phyloP scores from a whole-genome alignment of 176 grass and related monocot genomes.

The Oryza coarctata region DNA sequence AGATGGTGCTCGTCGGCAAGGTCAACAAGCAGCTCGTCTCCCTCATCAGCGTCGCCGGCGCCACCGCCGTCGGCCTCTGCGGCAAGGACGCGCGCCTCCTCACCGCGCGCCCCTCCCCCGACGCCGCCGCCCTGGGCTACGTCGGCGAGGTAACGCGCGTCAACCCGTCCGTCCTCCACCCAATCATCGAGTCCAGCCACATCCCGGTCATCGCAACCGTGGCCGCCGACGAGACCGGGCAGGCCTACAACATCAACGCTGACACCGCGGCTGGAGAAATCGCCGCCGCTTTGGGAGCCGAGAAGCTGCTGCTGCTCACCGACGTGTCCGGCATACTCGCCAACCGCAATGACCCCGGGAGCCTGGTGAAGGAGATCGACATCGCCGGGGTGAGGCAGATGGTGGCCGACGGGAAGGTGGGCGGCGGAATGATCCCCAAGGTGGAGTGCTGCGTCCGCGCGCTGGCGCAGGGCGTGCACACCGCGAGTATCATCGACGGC shows the following conservation, averaged over 20 bases:
- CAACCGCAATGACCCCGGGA: conserved; percentile 56
- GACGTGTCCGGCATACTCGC: conserved; percentile 69
- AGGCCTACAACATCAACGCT: conserved; percentile 89
- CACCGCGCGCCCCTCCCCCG: conserved; percentile 51
- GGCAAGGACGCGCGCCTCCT: conserved; percentile 77
- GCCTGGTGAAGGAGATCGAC: conserved; percentile 74
- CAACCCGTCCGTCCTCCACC: conserved; percentile 58
- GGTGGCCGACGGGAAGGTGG: conserved; percentile 73
- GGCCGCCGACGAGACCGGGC: conserved; percentile 64
- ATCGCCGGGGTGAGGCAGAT: conserved; percentile 58
- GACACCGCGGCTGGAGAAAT: conserved; percentile 82
- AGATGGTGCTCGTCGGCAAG: conserved; percentile 87
- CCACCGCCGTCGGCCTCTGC: conserved; percentile 77
- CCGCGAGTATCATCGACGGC: conserved; percentile 77
- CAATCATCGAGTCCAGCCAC: conserved; percentile 58
- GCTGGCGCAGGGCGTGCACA: conserved; percentile 67
- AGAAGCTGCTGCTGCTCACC: conserved; percentile 81
- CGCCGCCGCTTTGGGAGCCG: conserved; percentile 61
- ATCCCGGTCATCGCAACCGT: conserved; percentile 92
- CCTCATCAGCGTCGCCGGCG: conserved; percentile 61
- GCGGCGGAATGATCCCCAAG: conserved; percentile 90
- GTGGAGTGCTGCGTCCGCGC: conserved; percentile 71
- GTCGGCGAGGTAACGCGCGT: conserved; percentile 69
- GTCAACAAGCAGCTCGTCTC: conserved; percentile 91
- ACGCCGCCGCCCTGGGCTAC: conserved; percentile 63